These are phyloP conservation scores for Xylaria sp. DNA, from an alignment of 2,329 filamentous ascomycete genomes.

Conservation along the genomic window DNA sequence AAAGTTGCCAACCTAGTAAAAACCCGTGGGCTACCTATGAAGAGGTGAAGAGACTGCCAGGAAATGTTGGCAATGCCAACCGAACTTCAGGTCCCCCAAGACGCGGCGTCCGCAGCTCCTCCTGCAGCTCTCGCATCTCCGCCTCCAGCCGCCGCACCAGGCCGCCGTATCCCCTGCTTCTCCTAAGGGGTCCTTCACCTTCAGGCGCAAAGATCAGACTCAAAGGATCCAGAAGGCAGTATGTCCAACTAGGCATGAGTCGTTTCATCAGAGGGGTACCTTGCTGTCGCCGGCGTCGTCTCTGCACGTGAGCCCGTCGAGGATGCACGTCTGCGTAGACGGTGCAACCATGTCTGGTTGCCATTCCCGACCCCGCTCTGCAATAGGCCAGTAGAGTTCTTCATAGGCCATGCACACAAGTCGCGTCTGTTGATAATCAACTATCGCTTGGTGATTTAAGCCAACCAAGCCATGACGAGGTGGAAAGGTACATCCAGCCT, in stretches of 20 bases:
- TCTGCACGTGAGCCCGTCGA: conserved; percentile 12
- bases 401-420: no score
- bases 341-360: conserved; percentile 11
- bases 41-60: conserved; percentile 3
- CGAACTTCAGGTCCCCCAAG: conserved; percentile 3
- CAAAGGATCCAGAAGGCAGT: conserved; percentile 14
- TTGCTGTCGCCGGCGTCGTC: conserved; percentile 15
- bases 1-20: conserved; percentile 7
- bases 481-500: no score
- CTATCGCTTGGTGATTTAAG: no score
- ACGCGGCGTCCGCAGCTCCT: conserved; percentile 5
- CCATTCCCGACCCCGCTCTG: not conserved
- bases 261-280: conserved; percentile 10
- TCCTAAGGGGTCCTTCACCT: conserved; percentile 14
- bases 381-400: no score
- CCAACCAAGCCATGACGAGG: no score
- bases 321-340: conserved; percentile 8
- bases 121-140: conserved; percentile 12
- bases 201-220: conserved; percentile 13
- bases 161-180: conserved; percentile 8
- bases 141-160: conserved; percentile 15
- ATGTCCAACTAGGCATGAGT: conserved; percentile 14
- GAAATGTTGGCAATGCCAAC: conserved; percentile 7
- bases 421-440: no score
- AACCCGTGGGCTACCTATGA: conserved; percentile 2